Base-by-base conservation (phyloP, 768 basidiomycete genomes). In the Aureoboletus auriporus region DNA sequence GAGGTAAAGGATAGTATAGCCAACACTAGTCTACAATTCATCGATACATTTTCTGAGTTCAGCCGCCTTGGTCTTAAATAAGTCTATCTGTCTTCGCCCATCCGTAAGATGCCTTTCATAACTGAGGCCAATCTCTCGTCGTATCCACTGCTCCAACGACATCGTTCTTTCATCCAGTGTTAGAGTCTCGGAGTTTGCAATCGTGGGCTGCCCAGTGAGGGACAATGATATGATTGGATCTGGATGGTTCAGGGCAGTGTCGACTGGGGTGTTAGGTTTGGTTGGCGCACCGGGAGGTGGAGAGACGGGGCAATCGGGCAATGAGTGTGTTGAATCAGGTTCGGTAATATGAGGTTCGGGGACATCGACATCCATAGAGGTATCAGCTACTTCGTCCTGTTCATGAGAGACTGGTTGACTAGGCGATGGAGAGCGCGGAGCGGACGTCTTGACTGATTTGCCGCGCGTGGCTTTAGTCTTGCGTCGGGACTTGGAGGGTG, bases 71-170 rank as follows among this genome's bases (percentile, higher is more conserved):
- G 67, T 62, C 56, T 72, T 70, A 62, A 84, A 82, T 51, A 62
- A 51, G 14, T 62, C 65, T 42, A 85, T 78, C 62, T 74, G 70
- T 52, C 66, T 66, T 56, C 74, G 74, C 4, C 77, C 83, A 50
- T 83, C 78, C 39, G 57, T 57, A 65, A 71, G 64, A 59, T 84
- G 73, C 49, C 74, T 78, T 54, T 84, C 80, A 55, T 79, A 82
- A 65, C 89, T 77, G 39, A 79, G 65, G 53, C 75, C 75, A 63
- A 89, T 86, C 68, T 92, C 89, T 55, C 80, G 78, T 46, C 84
- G 74, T 49, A 92, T 82, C 80, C 88, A 88, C 59, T 93, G 80
- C 59, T 93, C 90, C 41, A 93, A 75, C 0, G 89, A 86, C 86
- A 93, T 84, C 16, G 74, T 68, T 50, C 83, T 72, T 62, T 93